A percentile compares a stretch with the other conserved stretches of the same genome.
Evolutionary conservation across 305 asterid species (phyloP).

Genomic region (Fraxinus floribunda): DNA sequence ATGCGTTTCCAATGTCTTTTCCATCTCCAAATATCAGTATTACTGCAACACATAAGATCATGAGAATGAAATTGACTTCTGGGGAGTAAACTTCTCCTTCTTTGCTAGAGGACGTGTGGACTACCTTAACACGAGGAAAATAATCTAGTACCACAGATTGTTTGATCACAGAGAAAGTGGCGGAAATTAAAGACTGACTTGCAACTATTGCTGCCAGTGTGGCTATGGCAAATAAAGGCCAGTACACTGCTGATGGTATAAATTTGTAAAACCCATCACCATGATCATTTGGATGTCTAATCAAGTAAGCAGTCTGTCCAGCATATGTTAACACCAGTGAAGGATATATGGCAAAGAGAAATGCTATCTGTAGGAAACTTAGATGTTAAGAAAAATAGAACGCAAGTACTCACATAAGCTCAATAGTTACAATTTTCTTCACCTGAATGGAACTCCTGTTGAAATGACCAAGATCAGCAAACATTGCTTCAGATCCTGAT

Average conservation of each 20-base stretch:
- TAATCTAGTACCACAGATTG: slow-evolving; percentile 46
- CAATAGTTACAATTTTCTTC: neutral
- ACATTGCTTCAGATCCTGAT: slow-evolving; percentile 44
- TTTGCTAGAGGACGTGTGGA: slow-evolving; percentile 41
- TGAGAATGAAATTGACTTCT: slow-evolving; percentile 39
- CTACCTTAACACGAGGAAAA: slow-evolving; percentile 47
- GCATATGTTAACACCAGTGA: slow-evolving; percentile 46
- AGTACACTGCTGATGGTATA: slow-evolving; percentile 41
- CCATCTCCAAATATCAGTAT: slow-evolving; percentile 47
- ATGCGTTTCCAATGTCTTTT: slow-evolving; percentile 47
- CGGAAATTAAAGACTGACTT: slow-evolving; percentile 49
- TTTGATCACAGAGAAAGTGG: slow-evolving; percentile 45
- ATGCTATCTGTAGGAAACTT: slow-evolving; percentile 36
- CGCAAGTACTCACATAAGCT: neutral
- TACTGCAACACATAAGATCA: slow-evolving; percentile 46
- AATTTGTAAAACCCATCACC: slow-evolving; percentile 43
- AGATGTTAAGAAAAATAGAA: neutral
- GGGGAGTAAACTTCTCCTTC: slow-evolving; percentile 50
- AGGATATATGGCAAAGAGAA: slow-evolving; percentile 39
- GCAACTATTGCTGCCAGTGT: slow-evolving; percentile 48
- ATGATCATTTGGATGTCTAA: slow-evolving; percentile 42
- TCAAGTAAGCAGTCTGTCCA: slow-evolving; percentile 46
- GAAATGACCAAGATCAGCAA: slow-evolving; percentile 46
- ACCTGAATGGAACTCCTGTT: slow-evolving; percentile 44
- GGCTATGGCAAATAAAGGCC: slow-evolving; percentile 45